Evolutionary conservation across 345 rosid species (phyloP), one percentile per base, ranked within the genome.

Genomic region (Pseudoturritis turrita): DNA sequence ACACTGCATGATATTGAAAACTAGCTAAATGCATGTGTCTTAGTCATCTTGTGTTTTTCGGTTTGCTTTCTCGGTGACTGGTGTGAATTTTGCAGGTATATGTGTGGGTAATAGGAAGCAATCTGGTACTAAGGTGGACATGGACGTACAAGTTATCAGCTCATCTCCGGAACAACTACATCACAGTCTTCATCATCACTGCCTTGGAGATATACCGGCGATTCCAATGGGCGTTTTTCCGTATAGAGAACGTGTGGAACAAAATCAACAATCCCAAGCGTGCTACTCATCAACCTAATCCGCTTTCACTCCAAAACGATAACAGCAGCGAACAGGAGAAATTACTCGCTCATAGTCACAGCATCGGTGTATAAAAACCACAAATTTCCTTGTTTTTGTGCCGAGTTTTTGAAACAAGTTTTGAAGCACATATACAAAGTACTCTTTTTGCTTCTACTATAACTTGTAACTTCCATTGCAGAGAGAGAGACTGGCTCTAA

Each of bases 131-230:
- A 68, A 85, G 99, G 6, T 92, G 98, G 81, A 87, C 96, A 26
- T 96, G 99, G 99, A 96, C 97, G 2, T 96, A 92, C 80, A 96
- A 96, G 81, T 75, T 92, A 22, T 96, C 99, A 15, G 96, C 98
- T 56, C 98, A 92, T 83, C 96, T 96, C 52, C 97, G 96, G 50
- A 88, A 90, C 62, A 96, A 96, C 71, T 90, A 96, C 79, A 84
- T 84, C 6, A 96, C 96, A 0, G 83, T 92, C 47, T 96, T 96
- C 58, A 29, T 89, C 22, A 90, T 96, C 66, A 74, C 88, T n/a
- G 83, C 86, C 10, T 74, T 88, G 83, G 99, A 95, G 88, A 89
- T 90, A 10, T 65, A 87, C 80, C 83, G 97, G 1, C 82, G 98
- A 3, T 92, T 96, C 80, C 99, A 90, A 52, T 96, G 98, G 98